phyloP scores from a whole-genome alignment of 371 early-diverging fungal genomes.

The Mortierella sp. region DNA sequence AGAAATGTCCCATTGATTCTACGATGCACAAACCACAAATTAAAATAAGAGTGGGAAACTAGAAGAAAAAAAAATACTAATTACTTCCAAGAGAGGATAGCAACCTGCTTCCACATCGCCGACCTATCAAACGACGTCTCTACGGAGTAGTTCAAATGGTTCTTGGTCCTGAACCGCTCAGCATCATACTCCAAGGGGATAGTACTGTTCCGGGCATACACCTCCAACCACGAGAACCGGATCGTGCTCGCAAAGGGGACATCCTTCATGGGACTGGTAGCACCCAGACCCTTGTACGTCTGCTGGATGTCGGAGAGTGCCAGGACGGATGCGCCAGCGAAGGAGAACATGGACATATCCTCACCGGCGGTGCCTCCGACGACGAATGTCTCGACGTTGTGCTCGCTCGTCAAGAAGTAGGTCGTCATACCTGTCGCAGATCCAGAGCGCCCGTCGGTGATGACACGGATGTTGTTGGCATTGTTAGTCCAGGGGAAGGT shows the following conservation, averaged over 20 bases:
- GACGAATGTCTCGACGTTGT: conserved; percentile 23
- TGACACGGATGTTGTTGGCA: conserved; percentile 23
- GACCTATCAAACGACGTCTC: conserved; percentile 6
- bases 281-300: not conserved
- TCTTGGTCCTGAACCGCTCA: not conserved
- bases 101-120: not conserved
- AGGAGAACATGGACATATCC: conserved; percentile 32
- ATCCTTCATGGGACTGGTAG: not conserved
- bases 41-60: not conserved
- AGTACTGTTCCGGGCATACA: not conserved
- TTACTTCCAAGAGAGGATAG: not conserved
- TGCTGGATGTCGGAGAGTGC: not conserved
- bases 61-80: not conserved
- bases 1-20: too few relatives aligned
- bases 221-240: conserved; percentile 6
- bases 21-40: too few relatives aligned
- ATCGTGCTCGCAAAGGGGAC: not conserved
- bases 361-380: conserved; percentile 19
- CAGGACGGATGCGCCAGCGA: conserved; percentile 20
- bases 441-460: conserved; percentile 33
- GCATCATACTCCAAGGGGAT: conserved; percentile 16
- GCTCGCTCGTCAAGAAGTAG: conserved; percentile 4
- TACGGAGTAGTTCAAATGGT: conserved; percentile 7
- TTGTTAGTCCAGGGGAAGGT: conserved; percentile 30
- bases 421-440: conserved; percentile 30